Evolutionary conservation across 257 asterid genomes (phyloP).

Genomic region (Solanum tacnaense): DNA sequence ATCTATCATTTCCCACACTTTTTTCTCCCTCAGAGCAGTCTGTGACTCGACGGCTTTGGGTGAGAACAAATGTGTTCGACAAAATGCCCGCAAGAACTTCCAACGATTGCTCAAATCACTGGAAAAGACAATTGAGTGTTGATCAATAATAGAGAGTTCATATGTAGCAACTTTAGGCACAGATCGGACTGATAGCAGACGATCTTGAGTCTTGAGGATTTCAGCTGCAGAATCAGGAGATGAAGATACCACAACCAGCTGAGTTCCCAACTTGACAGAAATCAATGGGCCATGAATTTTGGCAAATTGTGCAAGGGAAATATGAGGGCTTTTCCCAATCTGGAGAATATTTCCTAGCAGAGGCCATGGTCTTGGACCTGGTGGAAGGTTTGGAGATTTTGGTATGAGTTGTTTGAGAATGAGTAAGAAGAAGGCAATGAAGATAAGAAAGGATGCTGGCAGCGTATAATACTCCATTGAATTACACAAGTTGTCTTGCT

Average conservation of each 20-base stretch:
- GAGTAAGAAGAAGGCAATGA: not conserved
- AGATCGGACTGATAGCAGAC: slow-evolving; percentile 11
- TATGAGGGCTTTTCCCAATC: slow-evolving; percentile 3
- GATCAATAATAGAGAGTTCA: slow-evolving; percentile 4
- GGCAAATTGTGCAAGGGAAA: slow-evolving; percentile 16
- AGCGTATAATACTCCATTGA: not conserved
- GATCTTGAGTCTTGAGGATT: slow-evolving; percentile 28
- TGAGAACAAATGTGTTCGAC: slow-evolving; percentile 28
- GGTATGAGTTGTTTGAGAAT: not conserved
- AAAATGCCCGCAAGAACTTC: slow-evolving; percentile 11
- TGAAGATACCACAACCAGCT: slow-evolving; percentile 27
- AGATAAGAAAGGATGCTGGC: not conserved
- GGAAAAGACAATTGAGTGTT: slow-evolving; percentile 16
- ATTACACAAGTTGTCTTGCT: too few species aligned
- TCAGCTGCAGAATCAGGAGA: slow-evolving; percentile 31
- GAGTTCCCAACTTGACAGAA: slow-evolving; percentile 20
- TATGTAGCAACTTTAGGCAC: slow-evolving; percentile 12
- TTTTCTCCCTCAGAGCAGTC: slow-evolving; percentile 12
- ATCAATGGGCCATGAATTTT: slow-evolving; percentile 31
- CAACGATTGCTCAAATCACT: slow-evolving; percentile 12
- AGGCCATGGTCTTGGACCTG: slow-evolving; percentile 18
- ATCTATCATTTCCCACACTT: slow-evolving; percentile 21
- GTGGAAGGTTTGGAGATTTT: not conserved
- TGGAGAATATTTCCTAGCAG: slow-evolving; percentile 14
- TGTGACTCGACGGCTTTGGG: slow-evolving; percentile 16